Evolutionary conservation across 1,284 basidiomycete species (phyloP), one percentile per base, ranked within the genome.

Genomic region (Ustilago hordei): DNA sequence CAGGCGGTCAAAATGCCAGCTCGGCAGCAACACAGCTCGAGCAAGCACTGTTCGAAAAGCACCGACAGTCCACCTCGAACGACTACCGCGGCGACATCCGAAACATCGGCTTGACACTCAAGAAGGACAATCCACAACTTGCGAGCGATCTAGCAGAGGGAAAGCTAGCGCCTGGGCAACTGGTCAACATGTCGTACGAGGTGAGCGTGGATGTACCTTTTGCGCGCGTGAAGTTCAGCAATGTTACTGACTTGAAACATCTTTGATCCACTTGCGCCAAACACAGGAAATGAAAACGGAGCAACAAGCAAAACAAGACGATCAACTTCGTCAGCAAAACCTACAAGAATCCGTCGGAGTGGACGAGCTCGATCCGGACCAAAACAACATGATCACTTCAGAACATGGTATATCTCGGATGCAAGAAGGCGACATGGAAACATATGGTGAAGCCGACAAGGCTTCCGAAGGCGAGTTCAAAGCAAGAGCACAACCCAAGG

Each of bases 401-500:
- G 62, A 71, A 47, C 69, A 69, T 15, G 67, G 63, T 39, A 63
- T 57, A 38, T 69, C 72, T n/a, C 61, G 60, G 9, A 60, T 60
- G 56, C 58, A 75, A 34, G 63, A 77, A 38, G 60, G 52, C 17
- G 69, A 71, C 38, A 65, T 65, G 54, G 60, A 55, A 13, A 69
- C 66, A 41, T 72, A 66, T 63, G 74, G 74, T 43, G 74, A 77
- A 60, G 74, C 63, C 6, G 69, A 60, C 19, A 66, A 76, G 19
- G 48, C 60, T 1, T 65, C 61, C 9, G 69, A 77, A 32, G 75
- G 75, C 41, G 75, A 77, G 23, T 73, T 77, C 70, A 77, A 77
- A 39, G 75, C 75, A 15, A 48, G 75, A 62, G 60, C 75, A 1
- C 75, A 77, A 43, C 75, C 75, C 38, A 77, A 77, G 28, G 75